Evolutionary conservation across 768 basidiomycete genomes (phyloP), one percentile per base, ranked within the genome.

Genomic region (Leucocoprinus sp.): DNA sequence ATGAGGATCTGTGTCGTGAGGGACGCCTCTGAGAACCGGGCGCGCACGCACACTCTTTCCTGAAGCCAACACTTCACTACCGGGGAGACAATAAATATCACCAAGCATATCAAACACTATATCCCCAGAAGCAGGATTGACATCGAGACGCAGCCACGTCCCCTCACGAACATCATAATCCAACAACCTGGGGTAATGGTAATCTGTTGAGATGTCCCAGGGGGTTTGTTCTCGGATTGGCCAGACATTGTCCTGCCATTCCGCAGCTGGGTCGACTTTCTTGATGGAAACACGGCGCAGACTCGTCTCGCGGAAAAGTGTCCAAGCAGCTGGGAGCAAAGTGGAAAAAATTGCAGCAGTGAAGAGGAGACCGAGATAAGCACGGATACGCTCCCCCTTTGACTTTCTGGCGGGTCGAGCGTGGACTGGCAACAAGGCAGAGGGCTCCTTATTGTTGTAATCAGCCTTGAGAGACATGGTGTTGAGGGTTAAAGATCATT

Each of bases 161-260:
- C 84, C 84, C 56, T 85, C 80, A 33, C 71, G 65, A 11, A 85
- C 83, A 45, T 84, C 77, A 57, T 80, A 87, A 45, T 75, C 70
- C 24, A 85, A 64, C 15, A 61, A 62, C n/a, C 83, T 76, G 1
- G 82, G 78, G 60, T 77, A 75, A n/a, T 75, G 70, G 52, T 75
- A 84, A 63, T 85, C 79, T 17, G 82, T 84, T 17, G 83, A 84
- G 50, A 86, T 85, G 55, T 86, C 84, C 82, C 82, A 87, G 29
- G 69, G 68, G 1, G 69, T 72, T 46, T 70, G 75, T 22, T 66
- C 63, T 26, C 81, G 80, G 19, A 82, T 60, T 17, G 84, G 84
- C 67, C 76, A 87, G 21, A 78, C 55, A 49, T 84, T 59, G 55
- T 74, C 72, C 48, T 66, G 45, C 70, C 70, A 73, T 55, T 70